Evolutionary conservation across 495 filamentous ascomycete genomes (phyloP).

Genomic region (Mytilinidion resinicola): DNA sequence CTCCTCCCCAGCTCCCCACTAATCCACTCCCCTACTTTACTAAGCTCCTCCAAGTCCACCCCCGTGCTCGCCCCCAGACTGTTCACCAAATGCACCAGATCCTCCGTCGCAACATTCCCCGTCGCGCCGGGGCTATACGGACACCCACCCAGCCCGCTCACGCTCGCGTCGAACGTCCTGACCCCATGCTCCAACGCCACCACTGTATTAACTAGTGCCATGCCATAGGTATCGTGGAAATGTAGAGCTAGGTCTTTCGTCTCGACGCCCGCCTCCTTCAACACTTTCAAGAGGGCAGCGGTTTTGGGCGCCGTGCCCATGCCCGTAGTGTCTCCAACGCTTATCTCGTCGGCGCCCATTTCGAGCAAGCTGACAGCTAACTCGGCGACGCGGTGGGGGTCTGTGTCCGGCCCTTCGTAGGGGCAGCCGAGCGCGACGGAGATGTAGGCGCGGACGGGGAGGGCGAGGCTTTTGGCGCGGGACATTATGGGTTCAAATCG

Average conservation of each 20-base stretch:
- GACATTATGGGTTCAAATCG: conserved; percentile 69
- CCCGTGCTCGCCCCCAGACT: conserved; percentile 83
- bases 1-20: conserved; percentile 64
- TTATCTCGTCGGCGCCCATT: conserved; percentile 94
- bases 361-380: conserved; percentile 78
- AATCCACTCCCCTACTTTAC: conserved; percentile 85
- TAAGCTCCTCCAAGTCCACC: conserved; percentile 74
- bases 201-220: conserved; percentile 84
- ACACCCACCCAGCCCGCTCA: conserved; percentile 88
- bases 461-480: conserved; percentile 60
- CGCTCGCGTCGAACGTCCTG: conserved; percentile 80
- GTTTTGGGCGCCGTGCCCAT: conserved; percentile 89
- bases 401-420: conserved; percentile 80
- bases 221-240: conserved; percentile 95
- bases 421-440: conserved; percentile 92
- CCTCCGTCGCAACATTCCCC: conserved; percentile 91
- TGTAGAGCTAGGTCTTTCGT: conserved; percentile 82
- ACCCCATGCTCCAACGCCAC: conserved; percentile 85
- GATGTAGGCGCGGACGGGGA: conserved; percentile 86
- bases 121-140: conserved; percentile 91
- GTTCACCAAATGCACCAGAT: conserved; percentile 84
- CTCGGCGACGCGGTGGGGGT: conserved; percentile 71
- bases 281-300: conserved; percentile 59
- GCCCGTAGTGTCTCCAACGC: conserved; percentile 89
- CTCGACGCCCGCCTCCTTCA: conserved; percentile 68